Base-by-base conservation (phyloP, 1,284 basidiomycete genomes). In the Marasmius fiardii region DNA sequence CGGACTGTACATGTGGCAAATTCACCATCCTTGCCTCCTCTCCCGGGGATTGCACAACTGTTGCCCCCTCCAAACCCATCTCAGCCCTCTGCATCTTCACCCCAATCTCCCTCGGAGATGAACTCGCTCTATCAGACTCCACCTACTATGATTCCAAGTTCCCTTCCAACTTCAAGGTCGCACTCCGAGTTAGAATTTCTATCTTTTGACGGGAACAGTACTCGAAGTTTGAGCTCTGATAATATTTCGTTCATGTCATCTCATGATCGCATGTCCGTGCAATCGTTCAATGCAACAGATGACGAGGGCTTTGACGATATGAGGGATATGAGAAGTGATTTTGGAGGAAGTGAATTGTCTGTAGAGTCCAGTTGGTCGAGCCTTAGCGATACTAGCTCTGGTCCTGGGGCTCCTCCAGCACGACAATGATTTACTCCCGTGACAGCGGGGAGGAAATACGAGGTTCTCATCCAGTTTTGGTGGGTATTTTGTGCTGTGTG, bases 81-180 rank as follows among this genome's bases (percentile, higher is more conserved):
- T 55, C 57, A 58, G 54, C 56, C 55, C 41, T 53, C 35, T 51
- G 48, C 47, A 52, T 52, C 57, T 53, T 47, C 60, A 51, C 51
- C 43, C 6, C 48, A 59, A 63, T 49, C 47, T 3, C 28, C 14
- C 12, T 45, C 44, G 7, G 24, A 49, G 26, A 49, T 31, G 8
- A n/a, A 23, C 16, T 49, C 47, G 47, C 33, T 49, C 26, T 49
- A 49, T n/a, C 47, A 49, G 26, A 33, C 47, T 10, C 47, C 47
- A 8, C 11, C 39, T 6, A 41, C 39, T 18, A 41, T 16, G 16
- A 49, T 49, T 31, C 10, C 14, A 16, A 26, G 26, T 7, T 11
- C 24, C 26, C 16, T 24, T 44, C 20, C 47, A 33, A 16, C 33
- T 18, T 26, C 47, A 10, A 31, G 47, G 18, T 31, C 47, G 12